These are phyloP conservation scores for Skeletonema tropicum DNA, from an alignment of 108 stramenopile species.

Conservation along the genomic window DNA sequence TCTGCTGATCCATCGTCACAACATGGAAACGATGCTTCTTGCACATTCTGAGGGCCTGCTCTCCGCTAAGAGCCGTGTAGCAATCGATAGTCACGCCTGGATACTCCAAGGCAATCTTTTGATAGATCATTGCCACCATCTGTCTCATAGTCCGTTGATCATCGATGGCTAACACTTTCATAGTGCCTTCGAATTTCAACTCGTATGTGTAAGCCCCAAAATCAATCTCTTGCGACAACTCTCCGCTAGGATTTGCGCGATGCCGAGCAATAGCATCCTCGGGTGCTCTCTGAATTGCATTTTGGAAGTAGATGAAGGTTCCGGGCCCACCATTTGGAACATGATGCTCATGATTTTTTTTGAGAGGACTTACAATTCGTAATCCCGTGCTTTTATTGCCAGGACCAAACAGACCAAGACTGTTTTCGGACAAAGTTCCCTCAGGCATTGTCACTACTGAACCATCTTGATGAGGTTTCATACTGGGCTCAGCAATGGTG, in stretches of 20 bases:
- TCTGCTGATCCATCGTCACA: constrained; percentile 49
- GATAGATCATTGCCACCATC: constrained; percentile 54
- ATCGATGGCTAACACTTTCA: constrained; percentile 47
- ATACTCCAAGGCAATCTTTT: constrained; percentile 40
- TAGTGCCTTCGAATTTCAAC: constrained; percentile 29
- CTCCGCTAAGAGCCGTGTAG: constrained; percentile 44
- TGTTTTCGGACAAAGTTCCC: constrained; percentile 21
- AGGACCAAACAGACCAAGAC: constrained; percentile 12
- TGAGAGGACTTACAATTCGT: constrained; percentile 29
- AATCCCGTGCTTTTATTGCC: constrained; percentile 23
- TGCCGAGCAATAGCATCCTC: constrained; percentile 37
- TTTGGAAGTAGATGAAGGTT: constrained; percentile 43
- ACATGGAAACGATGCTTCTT: constrained; percentile 40
- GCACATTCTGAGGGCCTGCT: constrained; percentile 42
- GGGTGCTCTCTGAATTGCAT: constrained; percentile 43
- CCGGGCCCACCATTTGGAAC: constrained; percentile 41
- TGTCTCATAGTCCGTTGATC: constrained; percentile 55
- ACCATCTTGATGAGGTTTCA: constrained; percentile 42
- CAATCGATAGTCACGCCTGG: constrained; percentile 35
- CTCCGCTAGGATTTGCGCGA: constrained; percentile 38
- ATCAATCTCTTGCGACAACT: constrained; percentile 35
- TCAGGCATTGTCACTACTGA: constrained; percentile 16
- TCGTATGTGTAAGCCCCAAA: constrained; percentile 41
- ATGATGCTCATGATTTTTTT: constrained; percentile 14
- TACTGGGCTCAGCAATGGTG: constrained; percentile 37